These are phyloP conservation scores for Zhuliangozyma parablackwelliae DNA, from an alignment of 1,139 yeast species.

Conservation along the genomic window DNA sequence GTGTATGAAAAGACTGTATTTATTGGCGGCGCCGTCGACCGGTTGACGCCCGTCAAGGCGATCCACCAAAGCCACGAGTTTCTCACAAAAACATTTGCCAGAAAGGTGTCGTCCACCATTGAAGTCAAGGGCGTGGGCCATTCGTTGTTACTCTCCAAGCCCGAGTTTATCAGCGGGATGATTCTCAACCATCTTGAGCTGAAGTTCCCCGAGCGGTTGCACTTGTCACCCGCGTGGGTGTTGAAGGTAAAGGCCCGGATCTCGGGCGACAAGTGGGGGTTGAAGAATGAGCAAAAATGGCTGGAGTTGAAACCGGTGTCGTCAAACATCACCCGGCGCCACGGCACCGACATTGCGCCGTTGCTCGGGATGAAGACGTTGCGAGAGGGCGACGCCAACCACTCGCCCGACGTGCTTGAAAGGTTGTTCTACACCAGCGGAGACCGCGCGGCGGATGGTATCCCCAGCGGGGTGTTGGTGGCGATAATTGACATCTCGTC, in stretches of 20 bases:
- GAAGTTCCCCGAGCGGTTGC: constrained; percentile 43
- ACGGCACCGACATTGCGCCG: constrained; percentile 36
- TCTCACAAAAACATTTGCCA: constrained; percentile 21
- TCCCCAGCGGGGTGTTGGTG: constrained; percentile 31
- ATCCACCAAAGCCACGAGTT: constrained; percentile 22
- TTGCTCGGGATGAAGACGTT: constrained; percentile 73
- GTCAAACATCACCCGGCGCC: constrained; percentile 32
- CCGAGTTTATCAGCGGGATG: constrained; percentile 61
- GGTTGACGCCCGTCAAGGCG: constrained; percentile 45
- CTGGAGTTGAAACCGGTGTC: constrained; percentile 50
- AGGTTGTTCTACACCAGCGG: constrained; percentile 30
- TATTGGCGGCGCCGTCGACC: constrained; percentile 57
- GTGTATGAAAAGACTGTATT: constrained; percentile 44
- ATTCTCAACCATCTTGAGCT: constrained; percentile 55
- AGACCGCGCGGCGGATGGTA: not conserved
- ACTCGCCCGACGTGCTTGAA: constrained; percentile 58
- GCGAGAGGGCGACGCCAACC: constrained; percentile 57
- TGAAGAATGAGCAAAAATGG: constrained; percentile 76
- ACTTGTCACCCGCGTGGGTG: constrained; percentile 63
- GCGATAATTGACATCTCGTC: constrained; percentile 73
- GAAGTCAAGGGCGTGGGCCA: constrained; percentile 60
- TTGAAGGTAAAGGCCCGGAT: constrained; percentile 56
- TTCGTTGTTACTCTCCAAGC: constrained; percentile 58
- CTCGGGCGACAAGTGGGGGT: constrained; percentile 72
- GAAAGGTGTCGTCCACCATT: constrained; percentile 29